Percentiles rank a stretch among this genome's conserved stretches.
These are phyloP conservation scores for Neonectria hederae DNA, from an alignment of 2,329 filamentous ascomycete genomes.

Conservation along the genomic window DNA sequence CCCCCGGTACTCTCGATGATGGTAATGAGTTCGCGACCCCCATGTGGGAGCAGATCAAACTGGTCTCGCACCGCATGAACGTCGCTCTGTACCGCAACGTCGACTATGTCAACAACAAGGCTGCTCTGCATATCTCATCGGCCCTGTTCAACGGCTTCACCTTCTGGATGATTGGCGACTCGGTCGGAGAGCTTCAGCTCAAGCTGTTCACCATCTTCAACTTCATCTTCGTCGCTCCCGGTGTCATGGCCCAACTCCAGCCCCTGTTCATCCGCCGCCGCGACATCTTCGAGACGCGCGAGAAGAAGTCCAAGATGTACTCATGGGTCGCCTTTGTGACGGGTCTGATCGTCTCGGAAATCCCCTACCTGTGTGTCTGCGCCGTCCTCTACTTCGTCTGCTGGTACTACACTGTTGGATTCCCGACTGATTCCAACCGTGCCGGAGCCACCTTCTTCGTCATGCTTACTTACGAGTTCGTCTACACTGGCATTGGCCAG, in stretches of 20 bases:
- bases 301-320: slow-evolving; percentile 71
- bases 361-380: slow-evolving; percentile 57
- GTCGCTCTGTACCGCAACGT: slow-evolving; percentile 71
- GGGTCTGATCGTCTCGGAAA: slow-evolving; percentile 58
- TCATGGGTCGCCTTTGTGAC: slow-evolving; percentile 68
- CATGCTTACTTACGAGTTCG: slow-evolving; percentile 68
- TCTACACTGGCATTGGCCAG: slow-evolving; percentile 70
- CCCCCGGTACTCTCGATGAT: slow-evolving; percentile 53
- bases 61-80: slow-evolving; percentile 72
- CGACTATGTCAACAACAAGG: slow-evolving; percentile 73
- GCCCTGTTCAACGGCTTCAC: slow-evolving; percentile 70
- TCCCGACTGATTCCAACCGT: slow-evolving; percentile 53
- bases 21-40: slow-evolving; percentile 78
- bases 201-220: slow-evolving; percentile 69
- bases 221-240: slow-evolving; percentile 69
- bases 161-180: slow-evolving; percentile 67
- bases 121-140: slow-evolving; percentile 63
- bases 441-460: slow-evolving; percentile 64
- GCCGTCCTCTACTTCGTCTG: slow-evolving; percentile 60
- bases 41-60: slow-evolving; percentile 68
- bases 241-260: slow-evolving; percentile 67
- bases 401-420: slow-evolving; percentile 68
- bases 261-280: slow-evolving; percentile 66
- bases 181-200: slow-evolving; percentile 61
- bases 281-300: slow-evolving; percentile 66